Conservation (phyloP, 2,329 filamentous ascomycete species). For the Claviceps monticola region DNA sequence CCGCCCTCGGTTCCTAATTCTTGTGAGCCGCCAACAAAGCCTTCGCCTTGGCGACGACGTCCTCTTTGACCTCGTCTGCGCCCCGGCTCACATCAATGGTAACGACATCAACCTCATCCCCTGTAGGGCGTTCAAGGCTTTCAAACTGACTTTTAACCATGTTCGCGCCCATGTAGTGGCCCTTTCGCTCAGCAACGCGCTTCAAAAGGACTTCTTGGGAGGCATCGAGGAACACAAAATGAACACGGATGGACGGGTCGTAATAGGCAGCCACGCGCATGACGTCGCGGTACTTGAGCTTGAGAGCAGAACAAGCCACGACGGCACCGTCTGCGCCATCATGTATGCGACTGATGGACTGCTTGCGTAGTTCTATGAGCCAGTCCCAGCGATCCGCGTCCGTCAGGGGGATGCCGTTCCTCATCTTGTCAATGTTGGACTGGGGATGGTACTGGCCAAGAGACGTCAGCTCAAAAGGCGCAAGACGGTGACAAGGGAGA, state of each 20-base stretch:
- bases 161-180: conserved; percentile 88
- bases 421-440: conserved; percentile 86
- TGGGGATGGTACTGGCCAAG: conserved; percentile 52
- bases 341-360: conserved; percentile 42
- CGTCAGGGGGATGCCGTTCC: conserved; percentile 65
- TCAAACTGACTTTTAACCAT: conserved; percentile 93
- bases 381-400: conserved; percentile 97
- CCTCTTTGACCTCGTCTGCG: conserved; percentile 44
- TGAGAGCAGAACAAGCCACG: conserved; percentile 88
- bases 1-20: not conserved
- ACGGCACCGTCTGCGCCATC: conserved; percentile 62
- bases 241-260: conserved; percentile 58
- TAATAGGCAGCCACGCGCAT: conserved; percentile 71
- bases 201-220: conserved; percentile 60
- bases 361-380: conserved; percentile 66
- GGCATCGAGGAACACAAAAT: conserved; percentile 86
- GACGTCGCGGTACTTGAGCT: conserved; percentile 92
- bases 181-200: conserved; percentile 60
- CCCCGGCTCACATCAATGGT: conserved; percentile 52
- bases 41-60: conserved; percentile 44
- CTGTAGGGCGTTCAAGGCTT: conserved; percentile 67
- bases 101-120: conserved; percentile 58
- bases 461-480: not conserved
- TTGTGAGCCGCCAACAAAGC: conserved; percentile 29
- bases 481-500: too few relatives aligned